Evolutionary conservation across 2,329 filamentous ascomycete genomes (phyloP), one percentile per base, ranked within the genome.

Genomic region (Emergomyces orientalis): DNA sequence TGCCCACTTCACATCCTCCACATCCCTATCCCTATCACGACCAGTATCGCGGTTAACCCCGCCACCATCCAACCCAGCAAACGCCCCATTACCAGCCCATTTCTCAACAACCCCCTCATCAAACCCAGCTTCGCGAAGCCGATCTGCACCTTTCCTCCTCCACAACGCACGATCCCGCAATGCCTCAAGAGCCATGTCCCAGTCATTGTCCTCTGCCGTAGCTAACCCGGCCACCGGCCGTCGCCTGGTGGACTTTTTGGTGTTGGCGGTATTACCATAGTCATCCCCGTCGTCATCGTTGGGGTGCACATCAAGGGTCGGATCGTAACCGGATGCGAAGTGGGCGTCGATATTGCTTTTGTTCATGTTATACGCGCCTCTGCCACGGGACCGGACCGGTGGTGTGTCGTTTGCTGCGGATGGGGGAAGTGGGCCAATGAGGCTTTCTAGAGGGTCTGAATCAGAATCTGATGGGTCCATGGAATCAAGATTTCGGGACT

Each of bases 171-270:
- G 85, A 72, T 96, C 91, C 47, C 88, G 84, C 62, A 90, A 81
- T 4, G 87, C 86, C 74, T 96, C 91, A 0, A 94, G 79, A 0
- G 89, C 86, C 68, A 90, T 84, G 54, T 90, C 88, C 91, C 91
- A 96, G 64, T 90, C 85, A 65, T 87, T 86, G 34, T 80, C 81
- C 27, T 74, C 75, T 2, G 73, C 74, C 1, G 77, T 76, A 65
- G 82, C 81, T 57, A 77, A 70, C 17, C 75, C 74, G 1, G 73
- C 65, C 9, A 77, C 75, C 17, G 72, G 72, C 14, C 75, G 73
- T 54, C 59, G 62, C 30, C 71, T 78, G 73, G 65, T 74, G 66
- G 52, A 79, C 75, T 47, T 80, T 76, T 3, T 88, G 74, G 68
- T 89, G 84, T n/a, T 72, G 7, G 75, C 0, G 83, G 82, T 47